Evolutionary conservation across 441 rosid species (phyloP), one percentile per base, ranked within the genome.

Genomic region (Monsonia emarginata): DNA sequence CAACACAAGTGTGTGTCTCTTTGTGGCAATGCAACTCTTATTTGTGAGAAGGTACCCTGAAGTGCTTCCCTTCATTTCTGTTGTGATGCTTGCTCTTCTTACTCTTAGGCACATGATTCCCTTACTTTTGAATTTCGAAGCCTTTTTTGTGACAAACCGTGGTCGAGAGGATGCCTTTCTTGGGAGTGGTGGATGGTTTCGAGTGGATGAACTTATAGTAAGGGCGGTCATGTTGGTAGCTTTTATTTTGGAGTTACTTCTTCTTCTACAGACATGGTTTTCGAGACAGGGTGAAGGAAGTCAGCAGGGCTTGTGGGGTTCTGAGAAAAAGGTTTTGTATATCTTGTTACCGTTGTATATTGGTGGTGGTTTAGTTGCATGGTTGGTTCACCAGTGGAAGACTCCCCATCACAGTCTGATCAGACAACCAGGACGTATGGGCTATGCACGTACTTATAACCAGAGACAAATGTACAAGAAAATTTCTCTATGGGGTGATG

Each of bases 81-180:
- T 88, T 56, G 28, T 75, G 58, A 87, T 87, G 96, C 87, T 85
- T 46, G 30, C 70, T 25, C 79, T 82, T 80, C 84, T 93, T 42
- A 85, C 89, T 24, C 68, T 90, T 27, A 86, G 95, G 44, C 86
- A 90, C 75, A 86, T 88, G 95, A 79, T 90, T 71, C 97, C 95
- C 31, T 77, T 93, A 14, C 66, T 90, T 59, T 66, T 90, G 68
- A 90, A 88, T 74, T 90, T 93, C 14, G 96, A 90, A 68, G 95
- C 95, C 62, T 63, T 92, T 65, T 88, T 90, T 48, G 25, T 65
- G 56, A 63, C 65, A 69, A 79, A 81, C 64, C 76, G 5, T 28
- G 76, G 68, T 71, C 83, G 77, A 71, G 87, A 79, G 74, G 82
- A 75, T 72, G 50, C 81, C 72, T 82, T 90, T 76, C 84, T 87